Conservation (phyloP, 805 yeast species). For the Priceomyces castillae region DNA sequence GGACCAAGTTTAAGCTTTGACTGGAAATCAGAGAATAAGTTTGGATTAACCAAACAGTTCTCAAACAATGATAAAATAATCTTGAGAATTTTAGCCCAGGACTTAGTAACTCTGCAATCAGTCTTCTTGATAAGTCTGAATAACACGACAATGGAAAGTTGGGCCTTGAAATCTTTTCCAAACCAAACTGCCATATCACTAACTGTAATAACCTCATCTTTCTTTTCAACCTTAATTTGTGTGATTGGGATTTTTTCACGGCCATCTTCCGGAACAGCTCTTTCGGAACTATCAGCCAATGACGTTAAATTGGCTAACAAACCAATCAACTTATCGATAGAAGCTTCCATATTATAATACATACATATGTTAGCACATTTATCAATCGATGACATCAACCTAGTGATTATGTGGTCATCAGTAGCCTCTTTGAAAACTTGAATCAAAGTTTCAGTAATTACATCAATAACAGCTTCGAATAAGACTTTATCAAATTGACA, state of each 20-base stretch:
- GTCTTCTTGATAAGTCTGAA: slow-evolving; percentile 71
- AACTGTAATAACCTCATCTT: slow-evolving; percentile 62
- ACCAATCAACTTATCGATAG: slow-evolving; percentile 66
- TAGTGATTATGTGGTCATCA: slow-evolving; percentile 84
- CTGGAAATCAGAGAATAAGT: slow-evolving; percentile 61
- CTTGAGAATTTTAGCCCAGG: slow-evolving; percentile 62
- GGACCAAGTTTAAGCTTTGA: slow-evolving; percentile 49
- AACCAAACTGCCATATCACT: slow-evolving; percentile 78
- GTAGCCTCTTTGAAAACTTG: slow-evolving; percentile 82
- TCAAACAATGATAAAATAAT: slow-evolving; percentile 66
- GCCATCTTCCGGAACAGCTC: slow-evolving; percentile 18
- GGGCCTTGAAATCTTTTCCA: slow-evolving; percentile 91
- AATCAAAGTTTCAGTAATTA: slow-evolving; percentile 68
- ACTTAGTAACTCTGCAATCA: slow-evolving; percentile 44
- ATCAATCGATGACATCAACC: slow-evolving; percentile 85
- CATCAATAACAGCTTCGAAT: slow-evolving; percentile 61
- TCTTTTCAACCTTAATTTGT: slow-evolving; percentile 49
- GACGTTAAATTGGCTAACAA: slow-evolving; percentile 68
- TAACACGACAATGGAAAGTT: slow-evolving; percentile 79
- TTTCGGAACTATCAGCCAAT: slow-evolving; percentile 44
- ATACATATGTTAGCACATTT: slow-evolving; percentile 78
- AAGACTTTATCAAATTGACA: slow-evolving; percentile 69
- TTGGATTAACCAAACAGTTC: slow-evolving; percentile 67
- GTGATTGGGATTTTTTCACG: slow-evolving; percentile 45
- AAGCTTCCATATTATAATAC: slow-evolving; percentile 51